phyloP scores from a whole-genome alignment of 371 early-diverging fungal species.

The Rhizopus microsporus region DNA sequence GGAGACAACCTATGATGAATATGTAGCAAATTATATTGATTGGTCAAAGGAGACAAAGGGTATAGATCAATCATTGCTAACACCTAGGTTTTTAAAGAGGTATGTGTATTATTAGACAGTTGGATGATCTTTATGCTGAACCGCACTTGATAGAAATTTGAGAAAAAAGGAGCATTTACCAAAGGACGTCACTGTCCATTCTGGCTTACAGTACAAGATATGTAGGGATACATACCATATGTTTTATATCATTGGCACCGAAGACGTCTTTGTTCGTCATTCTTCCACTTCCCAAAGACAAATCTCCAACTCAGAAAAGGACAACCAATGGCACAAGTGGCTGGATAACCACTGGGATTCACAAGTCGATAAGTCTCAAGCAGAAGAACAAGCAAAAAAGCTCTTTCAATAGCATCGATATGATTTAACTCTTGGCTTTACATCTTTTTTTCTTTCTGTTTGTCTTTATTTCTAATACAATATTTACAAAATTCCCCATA shows the following conservation, averaged over 20 bases:
- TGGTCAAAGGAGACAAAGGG: constrained; percentile 69
- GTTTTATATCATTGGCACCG: constrained; percentile 52
- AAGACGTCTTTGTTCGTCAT: constrained; percentile 40
- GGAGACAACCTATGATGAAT: constrained; percentile 82
- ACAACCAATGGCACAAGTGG: constrained; percentile 15
- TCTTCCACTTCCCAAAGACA: background rate
- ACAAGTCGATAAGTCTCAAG: constrained; percentile 6
- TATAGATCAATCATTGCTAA: constrained; percentile 44
- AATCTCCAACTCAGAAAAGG: background rate
- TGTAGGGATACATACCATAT: constrained; percentile 49
- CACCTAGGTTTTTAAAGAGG: constrained; percentile 53
- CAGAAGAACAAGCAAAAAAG: constrained; percentile 9
- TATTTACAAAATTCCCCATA: constrained; percentile 82
- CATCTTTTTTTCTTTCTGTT: constrained; percentile 5
- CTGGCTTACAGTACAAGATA: constrained; percentile 50
- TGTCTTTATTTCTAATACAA: constrained; percentile 2
- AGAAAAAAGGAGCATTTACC: constrained; percentile 22
- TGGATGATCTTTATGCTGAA: background rate
- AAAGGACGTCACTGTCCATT: constrained; percentile 30
- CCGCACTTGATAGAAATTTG: constrained; percentile 15
- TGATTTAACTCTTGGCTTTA: background rate
- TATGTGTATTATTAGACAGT: background rate
- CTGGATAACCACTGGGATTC: constrained; percentile 14
- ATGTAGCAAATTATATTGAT: constrained; percentile 83
- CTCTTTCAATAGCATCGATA: constrained; percentile 6